Conservation (phyloP, 345 rosid genomes). For the Arabis hirsuta region DNA sequence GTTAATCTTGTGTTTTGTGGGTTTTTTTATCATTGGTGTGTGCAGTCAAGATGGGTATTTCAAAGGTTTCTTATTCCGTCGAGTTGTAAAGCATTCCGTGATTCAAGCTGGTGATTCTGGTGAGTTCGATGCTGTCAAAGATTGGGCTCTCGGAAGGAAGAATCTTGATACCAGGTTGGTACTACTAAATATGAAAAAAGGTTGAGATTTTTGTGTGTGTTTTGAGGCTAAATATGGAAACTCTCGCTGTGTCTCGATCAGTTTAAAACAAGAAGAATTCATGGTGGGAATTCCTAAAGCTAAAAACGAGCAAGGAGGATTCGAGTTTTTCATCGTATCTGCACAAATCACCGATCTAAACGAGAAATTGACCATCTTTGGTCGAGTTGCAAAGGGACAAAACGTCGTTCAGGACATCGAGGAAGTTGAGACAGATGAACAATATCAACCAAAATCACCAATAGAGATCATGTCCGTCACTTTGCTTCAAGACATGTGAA, state of each 20-base stretch:
- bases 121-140: constrained; percentile 51
- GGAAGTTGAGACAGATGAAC: constrained; percentile 88
- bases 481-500: constrained; percentile 53
- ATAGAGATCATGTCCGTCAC: constrained; percentile 62
- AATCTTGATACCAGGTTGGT: constrained; percentile 54
- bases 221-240: constrained; percentile 12
- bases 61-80: constrained; percentile 64
- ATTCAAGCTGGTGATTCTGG: constrained; percentile 61
- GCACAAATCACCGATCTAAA: constrained; percentile 63
- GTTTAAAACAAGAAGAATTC: constrained; percentile 68
- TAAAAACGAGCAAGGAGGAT: constrained; percentile 52
- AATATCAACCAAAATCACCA: constrained; percentile 71
- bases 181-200: constrained; percentile 10
- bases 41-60: constrained; percentile 68
- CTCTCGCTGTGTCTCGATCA: constrained; percentile 38
- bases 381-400: constrained; percentile 63
- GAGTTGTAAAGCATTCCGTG: constrained; percentile 61
- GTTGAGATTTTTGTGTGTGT: background rate
- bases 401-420: constrained; percentile 82
- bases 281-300: constrained; percentile 72
- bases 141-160: constrained; percentile 63
- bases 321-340: constrained; percentile 69
- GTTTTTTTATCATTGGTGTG: constrained; percentile 16
- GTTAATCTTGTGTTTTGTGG: background rate
- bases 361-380: constrained; percentile 67